Base-by-base conservation (phyloP, 352 stramenopile genomes). In the Pythium pyrilobum region DNA sequence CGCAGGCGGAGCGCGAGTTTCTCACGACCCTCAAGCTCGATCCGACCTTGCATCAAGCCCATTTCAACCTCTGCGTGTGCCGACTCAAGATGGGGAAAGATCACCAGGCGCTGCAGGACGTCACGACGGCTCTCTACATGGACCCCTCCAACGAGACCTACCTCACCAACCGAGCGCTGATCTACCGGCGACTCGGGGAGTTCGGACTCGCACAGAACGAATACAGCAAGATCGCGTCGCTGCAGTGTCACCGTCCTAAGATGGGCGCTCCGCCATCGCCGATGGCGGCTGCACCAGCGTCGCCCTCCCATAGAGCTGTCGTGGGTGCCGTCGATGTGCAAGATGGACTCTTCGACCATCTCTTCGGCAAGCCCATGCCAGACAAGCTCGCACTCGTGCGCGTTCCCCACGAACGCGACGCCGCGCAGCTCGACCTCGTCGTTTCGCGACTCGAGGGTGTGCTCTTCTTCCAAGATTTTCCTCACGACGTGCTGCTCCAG, bases 391-490 rank as follows among this genome's bases (percentile, higher is more conserved):
- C 80, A 24, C 69, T 88, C 21, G 67, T 82, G 42, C 74, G 71
- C 27, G 51, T 66, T 13, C 62, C 77, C 2, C 47, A 50, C 2
- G 67, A 87, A 0, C 72, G 77, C 11, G 70, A 64, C 8, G 20
- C 53, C 1, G 63, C 69, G 3, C 81, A 81, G 71, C 33, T 86
- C 3, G 64, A 59, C 32, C 57, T 55, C 4, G 73, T 87, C n/a
- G 69, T 80, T 13, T 62, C 67, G 11, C 63, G 74, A 11, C 67
- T 89, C 8, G 72, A 82, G 57, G 71, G 67, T 13, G 58, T 81
- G 24, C 56, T 83, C 15, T 83, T 87, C 53, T 89, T 89, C 48
- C 76, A 87, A 39, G 71, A 86, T 25, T 89, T 89, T 24, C 64
- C 79, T 9, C 29, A 31, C 11, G 51, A 71, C 2, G 64, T 79